Conservation (phyloP, 352 stramenopile genomes). For the Phytopythium aichiense region DNA sequence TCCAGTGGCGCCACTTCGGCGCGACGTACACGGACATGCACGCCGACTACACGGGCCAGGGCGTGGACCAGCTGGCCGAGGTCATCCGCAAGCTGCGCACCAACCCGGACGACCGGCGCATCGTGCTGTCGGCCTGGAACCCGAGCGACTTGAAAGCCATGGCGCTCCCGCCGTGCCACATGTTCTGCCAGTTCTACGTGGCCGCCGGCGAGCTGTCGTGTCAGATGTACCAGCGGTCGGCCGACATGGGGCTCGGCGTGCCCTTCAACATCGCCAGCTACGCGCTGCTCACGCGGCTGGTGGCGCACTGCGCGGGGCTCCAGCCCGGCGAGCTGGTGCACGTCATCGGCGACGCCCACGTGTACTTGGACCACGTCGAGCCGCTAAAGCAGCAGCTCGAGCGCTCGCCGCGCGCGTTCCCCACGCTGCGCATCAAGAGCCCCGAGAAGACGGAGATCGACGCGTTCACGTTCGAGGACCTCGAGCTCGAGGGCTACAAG, state of each 20-base stretch:
- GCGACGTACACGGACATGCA: conserved; percentile 98
- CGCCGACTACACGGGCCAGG: conserved; percentile 96
- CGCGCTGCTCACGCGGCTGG: conserved; percentile 94
- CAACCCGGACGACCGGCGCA: conserved; percentile 97
- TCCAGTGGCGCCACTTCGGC: conserved; percentile 99
- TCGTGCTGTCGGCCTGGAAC: conserved; percentile 99
- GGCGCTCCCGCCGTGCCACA: conserved; percentile 99
- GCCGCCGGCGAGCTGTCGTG: conserved; percentile 79
- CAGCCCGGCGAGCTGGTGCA: conserved; percentile 98
- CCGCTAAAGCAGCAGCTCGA: conserved; percentile 95
- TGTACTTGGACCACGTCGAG: conserved; percentile 99
- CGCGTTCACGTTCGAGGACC: conserved; percentile 95
- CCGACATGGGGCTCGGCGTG: conserved; percentile 99
- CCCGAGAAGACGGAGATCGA: conserved; percentile 91
- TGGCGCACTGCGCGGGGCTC: conserved; percentile 94
- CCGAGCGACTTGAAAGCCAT: conserved; percentile 95
- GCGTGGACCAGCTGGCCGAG: conserved; percentile 97
- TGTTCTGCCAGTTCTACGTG: conserved; percentile 97
- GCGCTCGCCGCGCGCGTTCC: conserved; percentile 92
- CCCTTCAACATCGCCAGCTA: conserved; percentile 99
- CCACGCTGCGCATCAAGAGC: conserved; percentile 90
- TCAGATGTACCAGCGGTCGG: conserved; percentile 99
- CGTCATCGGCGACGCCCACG: conserved; percentile 98
- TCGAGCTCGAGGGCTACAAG: conserved; percentile 95
- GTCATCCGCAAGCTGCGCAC: conserved; percentile 98